Evolutionary conservation across 495 filamentous ascomycete species (phyloP).

Genomic region (Beverwykella pulmonaria): DNA sequence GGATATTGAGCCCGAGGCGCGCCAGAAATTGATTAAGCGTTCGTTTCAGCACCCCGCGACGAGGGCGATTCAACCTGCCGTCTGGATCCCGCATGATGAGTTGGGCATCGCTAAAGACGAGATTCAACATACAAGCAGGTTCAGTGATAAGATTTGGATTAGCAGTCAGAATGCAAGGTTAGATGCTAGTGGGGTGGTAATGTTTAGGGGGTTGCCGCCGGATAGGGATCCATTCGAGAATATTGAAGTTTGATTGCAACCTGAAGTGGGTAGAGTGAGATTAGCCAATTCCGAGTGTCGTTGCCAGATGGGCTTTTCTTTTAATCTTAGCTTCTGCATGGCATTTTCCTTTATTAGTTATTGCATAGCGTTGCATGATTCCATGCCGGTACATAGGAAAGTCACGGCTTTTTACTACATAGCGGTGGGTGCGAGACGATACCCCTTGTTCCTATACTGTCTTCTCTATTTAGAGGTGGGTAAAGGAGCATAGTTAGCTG

Average conservation of each 20-base stretch:
- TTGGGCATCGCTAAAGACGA: slow-evolving; percentile 92
- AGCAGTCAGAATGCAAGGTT: slow-evolving; percentile 88
- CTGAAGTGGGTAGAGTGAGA: too few relatives aligned
- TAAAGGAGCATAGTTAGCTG: too few relatives aligned
- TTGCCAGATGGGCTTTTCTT: background rate
- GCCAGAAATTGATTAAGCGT: slow-evolving; percentile 81
- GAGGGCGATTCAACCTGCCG: slow-evolving; percentile 78
- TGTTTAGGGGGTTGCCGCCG: slow-evolving; percentile 85
- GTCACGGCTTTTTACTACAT: background rate
- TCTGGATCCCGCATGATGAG: slow-evolving; percentile 95
- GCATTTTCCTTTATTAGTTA: background rate
- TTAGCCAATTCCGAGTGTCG: background rate
- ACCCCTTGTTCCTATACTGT: too few relatives aligned
- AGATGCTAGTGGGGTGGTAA: slow-evolving; percentile 79
- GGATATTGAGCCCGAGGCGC: slow-evolving; percentile 87
- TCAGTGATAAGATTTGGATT: slow-evolving; percentile 86
- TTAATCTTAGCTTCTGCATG: background rate
- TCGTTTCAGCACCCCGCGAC: slow-evolving; percentile 92
- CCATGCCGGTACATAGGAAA: background rate
- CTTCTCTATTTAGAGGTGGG: too few relatives aligned
- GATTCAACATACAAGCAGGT: slow-evolving; percentile 72
- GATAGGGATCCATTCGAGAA: slow-evolving; percentile 59
- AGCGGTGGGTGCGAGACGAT: background rate
- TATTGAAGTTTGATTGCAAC: slow-evolving; percentile 31
- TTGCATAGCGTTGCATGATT: background rate